Conservation (phyloP, 805 yeast species). For the Priceomyces haplophilus region DNA sequence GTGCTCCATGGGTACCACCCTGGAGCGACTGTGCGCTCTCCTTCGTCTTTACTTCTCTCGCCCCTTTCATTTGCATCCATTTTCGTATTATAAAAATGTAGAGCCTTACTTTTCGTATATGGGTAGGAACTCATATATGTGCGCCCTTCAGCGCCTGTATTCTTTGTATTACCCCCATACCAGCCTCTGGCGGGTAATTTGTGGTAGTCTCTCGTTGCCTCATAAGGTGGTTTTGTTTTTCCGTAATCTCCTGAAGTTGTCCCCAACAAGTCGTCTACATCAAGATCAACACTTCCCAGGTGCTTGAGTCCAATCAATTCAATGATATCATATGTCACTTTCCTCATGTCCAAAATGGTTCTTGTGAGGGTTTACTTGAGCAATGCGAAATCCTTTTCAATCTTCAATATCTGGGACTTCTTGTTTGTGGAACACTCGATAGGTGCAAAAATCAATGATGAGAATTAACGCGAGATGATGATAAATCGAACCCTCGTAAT, state of each 20-base stretch:
- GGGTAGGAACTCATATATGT: too few species aligned
- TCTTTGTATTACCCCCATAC: background rate
- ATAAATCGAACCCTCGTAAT: background rate
- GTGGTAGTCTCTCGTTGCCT: background rate
- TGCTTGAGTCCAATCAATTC: background rate
- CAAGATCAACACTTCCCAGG: background rate
- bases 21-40: background rate
- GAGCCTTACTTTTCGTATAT: too few species aligned
- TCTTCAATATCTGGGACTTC: background rate
- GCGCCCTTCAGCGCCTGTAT: too few species aligned
- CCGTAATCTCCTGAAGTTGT: background rate
- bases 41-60: background rate
- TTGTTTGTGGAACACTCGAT: conserved; percentile 4
- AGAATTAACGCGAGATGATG: background rate
- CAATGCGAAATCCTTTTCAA: background rate
- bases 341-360: background rate
- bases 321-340: background rate
- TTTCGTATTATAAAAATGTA: too few species aligned
- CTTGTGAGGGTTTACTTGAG: background rate
- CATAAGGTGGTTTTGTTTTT: background rate
- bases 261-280: background rate
- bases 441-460: conserved; percentile 4
- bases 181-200: too few species aligned
- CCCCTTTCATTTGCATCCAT: too few species aligned
- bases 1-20: background rate